Percentiles rank a stretch among this genome's conserved stretches.
Evolutionary conservation across 192 early-diverging fungal species (phyloP).

Genomic region (Backusella liffmaniae): DNA sequence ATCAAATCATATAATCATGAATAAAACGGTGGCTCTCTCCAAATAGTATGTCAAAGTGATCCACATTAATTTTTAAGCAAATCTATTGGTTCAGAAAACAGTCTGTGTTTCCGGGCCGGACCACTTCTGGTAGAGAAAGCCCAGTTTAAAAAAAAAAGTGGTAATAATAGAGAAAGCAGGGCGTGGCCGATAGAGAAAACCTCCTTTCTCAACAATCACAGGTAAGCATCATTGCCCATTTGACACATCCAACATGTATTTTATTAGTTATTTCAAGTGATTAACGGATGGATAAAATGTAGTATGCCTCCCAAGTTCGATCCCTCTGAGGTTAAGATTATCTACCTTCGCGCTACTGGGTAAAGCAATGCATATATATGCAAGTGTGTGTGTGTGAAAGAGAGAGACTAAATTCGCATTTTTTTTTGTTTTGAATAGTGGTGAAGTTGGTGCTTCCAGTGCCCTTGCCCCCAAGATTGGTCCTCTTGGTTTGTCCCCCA

Average conservation of each 20-base stretch:
- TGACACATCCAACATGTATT: not conserved
- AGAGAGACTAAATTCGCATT: not conserved
- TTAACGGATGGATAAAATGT: not conserved
- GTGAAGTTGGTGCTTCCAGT: constrained; percentile 94
- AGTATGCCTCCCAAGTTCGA: constrained; percentile 84
- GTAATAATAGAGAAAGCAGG: not conserved
- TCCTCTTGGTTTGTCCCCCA: constrained; percentile 98
- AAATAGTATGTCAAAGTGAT: too few relatives aligned
- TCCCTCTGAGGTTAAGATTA: constrained; percentile 73
- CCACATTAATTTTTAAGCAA: too few relatives aligned
- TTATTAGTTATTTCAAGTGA: not conserved
- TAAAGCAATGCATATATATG: constrained; percentile 2
- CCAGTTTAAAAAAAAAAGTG: not conserved
- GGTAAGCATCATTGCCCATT: not conserved
- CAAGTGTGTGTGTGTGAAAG: not conserved
- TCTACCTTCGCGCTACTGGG: constrained; percentile 96
- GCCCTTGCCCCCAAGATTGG: constrained; percentile 98
- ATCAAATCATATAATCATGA: too few relatives aligned
- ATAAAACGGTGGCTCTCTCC: too few relatives aligned
- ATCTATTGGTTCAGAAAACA: not conserved
- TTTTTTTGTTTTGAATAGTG: constrained; percentile 54
- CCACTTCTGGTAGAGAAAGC: not conserved
- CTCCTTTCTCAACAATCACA: not conserved
- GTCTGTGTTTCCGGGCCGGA: not conserved
- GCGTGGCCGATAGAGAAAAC: not conserved